Conservation (phyloP, 441 rosid species). For the Daphne laureola region DNA sequence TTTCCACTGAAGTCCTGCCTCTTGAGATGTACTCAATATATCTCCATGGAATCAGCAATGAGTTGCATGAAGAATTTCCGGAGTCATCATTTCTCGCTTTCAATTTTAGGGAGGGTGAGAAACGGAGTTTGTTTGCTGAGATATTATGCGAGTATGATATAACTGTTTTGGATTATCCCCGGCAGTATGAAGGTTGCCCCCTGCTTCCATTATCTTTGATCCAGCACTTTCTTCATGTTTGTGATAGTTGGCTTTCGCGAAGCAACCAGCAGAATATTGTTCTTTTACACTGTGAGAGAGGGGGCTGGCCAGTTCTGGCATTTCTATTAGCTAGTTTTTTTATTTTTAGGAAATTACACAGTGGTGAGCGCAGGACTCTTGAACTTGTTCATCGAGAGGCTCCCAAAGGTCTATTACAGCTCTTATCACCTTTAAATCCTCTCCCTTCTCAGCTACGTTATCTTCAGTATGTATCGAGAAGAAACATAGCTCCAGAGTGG, state of each 20-base stretch:
- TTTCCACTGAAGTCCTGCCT: slow-evolving; percentile 77
- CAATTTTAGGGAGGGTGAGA: slow-evolving; percentile 87
- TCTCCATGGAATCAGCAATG: slow-evolving; percentile 57
- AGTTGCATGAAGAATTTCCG: slow-evolving; percentile 76
- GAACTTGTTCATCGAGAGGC: slow-evolving; percentile 91
- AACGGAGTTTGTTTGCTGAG: slow-evolving; percentile 59
- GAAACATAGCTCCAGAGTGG: slow-evolving; percentile 84
- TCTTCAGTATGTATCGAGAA: slow-evolving; percentile 88
- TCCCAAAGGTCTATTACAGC: slow-evolving; percentile 87
- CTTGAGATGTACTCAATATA: slow-evolving; percentile 61
- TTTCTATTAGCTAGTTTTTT: slow-evolving; percentile 71
- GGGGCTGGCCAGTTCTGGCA: slow-evolving; percentile 94
- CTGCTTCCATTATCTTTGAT: slow-evolving; percentile 74
- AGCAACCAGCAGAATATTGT: slow-evolving; percentile 67
- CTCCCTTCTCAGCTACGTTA: slow-evolving; percentile 94
- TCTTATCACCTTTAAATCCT: slow-evolving; percentile 86
- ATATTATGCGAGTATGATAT: slow-evolving; percentile 70
- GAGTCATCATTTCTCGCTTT: slow-evolving; percentile 73
- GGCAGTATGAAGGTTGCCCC: slow-evolving; percentile 95
- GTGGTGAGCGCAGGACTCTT: slow-evolving; percentile 80
- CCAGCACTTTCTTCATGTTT: slow-evolving; percentile 81
- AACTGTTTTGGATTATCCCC: slow-evolving; percentile 80
- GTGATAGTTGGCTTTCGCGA: slow-evolving; percentile 77
- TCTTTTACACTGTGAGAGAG: slow-evolving; percentile 90
- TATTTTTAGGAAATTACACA: slow-evolving; percentile 68